Base-by-base conservation (phyloP, 2,329 filamentous ascomycete species). In the Apiospora rasikravindrae region DNA sequence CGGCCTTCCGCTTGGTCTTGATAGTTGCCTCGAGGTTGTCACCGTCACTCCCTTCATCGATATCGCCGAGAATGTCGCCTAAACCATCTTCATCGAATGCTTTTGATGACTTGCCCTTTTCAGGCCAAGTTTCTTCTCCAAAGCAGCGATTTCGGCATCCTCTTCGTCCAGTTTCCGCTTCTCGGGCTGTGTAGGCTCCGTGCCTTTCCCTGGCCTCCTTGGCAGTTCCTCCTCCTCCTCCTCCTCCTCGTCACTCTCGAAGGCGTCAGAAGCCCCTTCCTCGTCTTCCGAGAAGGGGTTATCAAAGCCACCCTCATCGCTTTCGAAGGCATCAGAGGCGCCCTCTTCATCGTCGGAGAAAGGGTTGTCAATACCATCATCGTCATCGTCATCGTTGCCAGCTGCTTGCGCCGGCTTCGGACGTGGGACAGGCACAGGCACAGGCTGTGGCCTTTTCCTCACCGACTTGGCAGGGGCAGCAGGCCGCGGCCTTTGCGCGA, bases 101-200 rank as follows among this genome's bases (percentile, higher is more conserved):
- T 75, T 93, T 92, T 0, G 89, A 91, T 19, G 42, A 37, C 78
- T 94, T 92, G 33, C 90, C 90, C 79, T 92, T 94, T 88, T 91
- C 45, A 98, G 88, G 0, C 96, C 96, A 3, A 99, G 84, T 78
- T 94, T 97, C 81, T 92, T 95, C 83, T 99, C 96, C 44, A 98
- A 85, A 2, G 91, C 91, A 26, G 92, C 92, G 76, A 99, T 98
- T 77, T 98, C 94, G 2, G 91, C 93, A 78, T 98, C 95, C 72
- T 99, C 96, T 73, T 94, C 87, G 0, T 89, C 91, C 5, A 98
- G 84, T 76, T 89, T 90, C 4, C 91, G 88, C 78, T 87, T 89
- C n/a, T 90, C 79, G 22, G 73, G 47, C 16, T 75, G 73, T 8
- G 73, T 51, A n/a, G 72, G 49, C 14, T 75, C 74, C 13, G 73